Conservation (phyloP, 805 yeast genomes). For the Cyberlindnera mrakii region DNA sequence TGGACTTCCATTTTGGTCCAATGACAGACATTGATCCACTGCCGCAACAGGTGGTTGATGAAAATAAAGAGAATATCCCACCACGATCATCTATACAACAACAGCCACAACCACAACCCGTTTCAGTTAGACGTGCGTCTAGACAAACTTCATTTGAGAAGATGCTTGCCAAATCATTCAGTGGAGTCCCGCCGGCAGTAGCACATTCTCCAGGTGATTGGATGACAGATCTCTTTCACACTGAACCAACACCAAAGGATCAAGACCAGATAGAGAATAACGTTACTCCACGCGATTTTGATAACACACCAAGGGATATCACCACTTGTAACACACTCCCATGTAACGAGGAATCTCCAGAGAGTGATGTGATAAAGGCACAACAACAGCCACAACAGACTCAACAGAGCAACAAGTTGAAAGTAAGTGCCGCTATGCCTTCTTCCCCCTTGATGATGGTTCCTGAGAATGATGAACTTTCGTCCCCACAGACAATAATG, state of each 20-base stretch:
- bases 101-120: conserved; percentile 1
- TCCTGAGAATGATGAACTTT: neutral
- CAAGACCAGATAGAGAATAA: conserved; percentile 5
- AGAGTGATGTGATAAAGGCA: neutral
- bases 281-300: conserved; percentile 11
- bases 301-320: conserved; percentile 25
- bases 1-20: conserved; percentile 26
- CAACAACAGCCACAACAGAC: conserved; percentile 1
- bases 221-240: conserved; percentile 20
- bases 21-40: conserved; percentile 26
- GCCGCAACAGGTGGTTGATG: conserved; percentile 15
- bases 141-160: conserved; percentile 34
- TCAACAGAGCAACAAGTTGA: conserved; percentile 1
- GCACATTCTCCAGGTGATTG: conserved; percentile 22
- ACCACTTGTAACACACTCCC: conserved; percentile 27
- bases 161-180: conserved; percentile 33
- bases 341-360: conserved; percentile 24
- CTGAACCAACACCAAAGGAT: conserved; percentile 24
- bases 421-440: conserved; percentile 9
- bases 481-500: conserved; percentile 12
- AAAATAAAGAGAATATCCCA: conserved; percentile 33
- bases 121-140: conserved; percentile 16
- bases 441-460: conserved; percentile 18
- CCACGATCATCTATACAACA: conserved; percentile 22
- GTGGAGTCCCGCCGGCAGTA: conserved; percentile 17